Conservation (phyloP, 495 filamentous ascomycete genomes). For the Podospora didyma region DNA sequence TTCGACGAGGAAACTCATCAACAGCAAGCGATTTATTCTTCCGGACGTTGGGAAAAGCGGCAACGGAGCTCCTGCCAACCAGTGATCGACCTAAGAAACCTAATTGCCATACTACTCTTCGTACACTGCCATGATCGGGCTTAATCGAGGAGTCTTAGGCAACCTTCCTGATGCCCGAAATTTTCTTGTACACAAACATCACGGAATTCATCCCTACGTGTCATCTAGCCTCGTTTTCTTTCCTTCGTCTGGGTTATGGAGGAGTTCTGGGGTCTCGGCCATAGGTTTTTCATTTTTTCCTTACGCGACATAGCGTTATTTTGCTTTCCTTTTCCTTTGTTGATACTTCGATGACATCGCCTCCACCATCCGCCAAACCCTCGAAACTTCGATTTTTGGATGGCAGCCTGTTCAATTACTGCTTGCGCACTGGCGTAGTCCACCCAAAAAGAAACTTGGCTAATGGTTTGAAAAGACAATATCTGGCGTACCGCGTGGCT, state of each 20-base stretch:
- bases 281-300: neutral
- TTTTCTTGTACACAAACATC: neutral
- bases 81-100: neutral
- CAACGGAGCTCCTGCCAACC: neutral
- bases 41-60: neutral
- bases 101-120: too few species aligned
- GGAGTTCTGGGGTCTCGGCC: neutral
- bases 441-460: neutral
- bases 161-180: too few species aligned
- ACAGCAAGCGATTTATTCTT: neutral
- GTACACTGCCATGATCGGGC: too few species aligned
- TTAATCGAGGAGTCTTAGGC: too few species aligned
- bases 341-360: neutral
- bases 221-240: neutral
- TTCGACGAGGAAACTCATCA: neutral
- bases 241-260: neutral
- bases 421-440: neutral
- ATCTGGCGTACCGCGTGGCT: neutral
- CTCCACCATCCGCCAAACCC: neutral
- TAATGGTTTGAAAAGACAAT: neutral
- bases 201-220: neutral
- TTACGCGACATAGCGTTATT: neutral
- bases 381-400: neutral
- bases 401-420: neutral
- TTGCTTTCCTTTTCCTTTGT: neutral